Conservation (phyloP, 2,329 filamentous ascomycete genomes). For the Fusarium piperis region DNA sequence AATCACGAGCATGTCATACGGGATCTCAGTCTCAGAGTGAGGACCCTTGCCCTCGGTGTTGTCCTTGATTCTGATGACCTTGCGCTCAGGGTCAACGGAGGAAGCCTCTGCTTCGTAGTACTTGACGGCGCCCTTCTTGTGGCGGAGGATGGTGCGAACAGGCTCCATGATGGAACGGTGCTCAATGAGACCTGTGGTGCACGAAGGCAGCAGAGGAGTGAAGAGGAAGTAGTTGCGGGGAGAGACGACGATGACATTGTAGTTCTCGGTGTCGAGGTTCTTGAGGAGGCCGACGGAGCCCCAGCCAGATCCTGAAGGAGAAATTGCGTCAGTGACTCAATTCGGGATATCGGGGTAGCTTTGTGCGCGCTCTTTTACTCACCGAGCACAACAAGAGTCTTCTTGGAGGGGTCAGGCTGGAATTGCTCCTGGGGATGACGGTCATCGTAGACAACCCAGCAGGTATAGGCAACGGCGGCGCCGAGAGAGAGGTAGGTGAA, state of each 20-base stretch:
- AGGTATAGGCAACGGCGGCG: slow-evolving; percentile 74
- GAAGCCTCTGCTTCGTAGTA: slow-evolving; percentile 98
- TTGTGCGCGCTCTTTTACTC: slow-evolving; percentile 45
- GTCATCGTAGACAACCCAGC: slow-evolving; percentile 84
- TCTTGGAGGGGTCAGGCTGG: slow-evolving; percentile 86
- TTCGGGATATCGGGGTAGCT: slow-evolving; percentile 11
- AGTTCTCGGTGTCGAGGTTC: slow-evolving; percentile 98
- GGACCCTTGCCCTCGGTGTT: slow-evolving; percentile 92
- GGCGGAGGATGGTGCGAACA: slow-evolving; percentile 91
- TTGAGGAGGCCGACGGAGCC: slow-evolving; percentile 94
- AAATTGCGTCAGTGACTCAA: slow-evolving; percentile 37
- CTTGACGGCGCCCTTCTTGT: slow-evolving; percentile 92
- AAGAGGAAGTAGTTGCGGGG: slow-evolving; percentile 99
- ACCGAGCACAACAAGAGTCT: slow-evolving; percentile 97
- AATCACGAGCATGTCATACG: slow-evolving; percentile 98
- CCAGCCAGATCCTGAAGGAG: slow-evolving; percentile 85
- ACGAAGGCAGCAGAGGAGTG: slow-evolving; percentile 95
- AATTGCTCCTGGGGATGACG: slow-evolving; percentile 84
- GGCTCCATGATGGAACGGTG: slow-evolving; percentile 99
- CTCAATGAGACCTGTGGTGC: slow-evolving; percentile 96
- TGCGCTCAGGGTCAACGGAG: slow-evolving; percentile 92
- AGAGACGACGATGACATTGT: slow-evolving; percentile 98
- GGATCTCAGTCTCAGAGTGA: slow-evolving; percentile 83
- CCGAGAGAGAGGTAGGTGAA: slow-evolving; percentile 80
- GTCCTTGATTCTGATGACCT: slow-evolving; percentile 88